Evolutionary conservation across 106 monocot species (phyloP).

Genomic region (Triglochin maritima): DNA sequence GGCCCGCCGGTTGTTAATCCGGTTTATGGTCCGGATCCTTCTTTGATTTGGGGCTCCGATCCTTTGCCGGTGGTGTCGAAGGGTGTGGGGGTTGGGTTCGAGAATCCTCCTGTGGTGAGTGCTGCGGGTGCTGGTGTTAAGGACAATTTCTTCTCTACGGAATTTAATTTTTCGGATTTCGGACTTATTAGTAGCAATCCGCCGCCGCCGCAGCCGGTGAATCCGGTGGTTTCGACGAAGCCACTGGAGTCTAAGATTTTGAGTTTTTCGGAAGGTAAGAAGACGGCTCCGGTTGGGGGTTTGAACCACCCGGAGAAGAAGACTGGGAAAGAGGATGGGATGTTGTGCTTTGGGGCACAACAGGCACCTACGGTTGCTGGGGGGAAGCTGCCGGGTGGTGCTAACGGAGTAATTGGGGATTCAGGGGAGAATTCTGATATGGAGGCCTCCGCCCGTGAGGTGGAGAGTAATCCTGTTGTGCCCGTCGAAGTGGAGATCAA

Average conservation of each 20-base stretch:
- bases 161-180: slow-evolving; percentile 22
- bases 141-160: slow-evolving; percentile 1
- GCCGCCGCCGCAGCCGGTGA: slow-evolving; percentile 34
- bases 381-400: slow-evolving; percentile 3
- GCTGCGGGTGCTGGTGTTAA: too few relatives aligned
- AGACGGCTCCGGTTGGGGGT: slow-evolving; percentile 2
- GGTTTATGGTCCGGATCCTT: too few relatives aligned
- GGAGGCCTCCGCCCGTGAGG: slow-evolving; percentile 67
- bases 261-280: too few relatives aligned
- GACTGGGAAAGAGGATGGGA: slow-evolving; percentile 11
- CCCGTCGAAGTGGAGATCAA: slow-evolving; percentile 36
- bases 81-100: too few relatives aligned
- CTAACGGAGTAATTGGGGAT: slow-evolving; percentile 24
- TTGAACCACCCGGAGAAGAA: not conserved
- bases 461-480: slow-evolving; percentile 39
- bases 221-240: slow-evolving; percentile 41
- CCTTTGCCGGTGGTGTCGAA: too few relatives aligned
- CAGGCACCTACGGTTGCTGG: slow-evolving; percentile 10
- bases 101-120: too few relatives aligned
- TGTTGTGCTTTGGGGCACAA: slow-evolving; percentile 64
- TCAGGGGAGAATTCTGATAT: slow-evolving; percentile 66
- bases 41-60: too few relatives aligned
- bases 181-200: slow-evolving; percentile 1
- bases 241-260: slow-evolving; percentile 14
- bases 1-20: not conserved